phyloP scores from a whole-genome alignment of 176 grass and related monocot species.

The Triticum turgidum region DNA sequence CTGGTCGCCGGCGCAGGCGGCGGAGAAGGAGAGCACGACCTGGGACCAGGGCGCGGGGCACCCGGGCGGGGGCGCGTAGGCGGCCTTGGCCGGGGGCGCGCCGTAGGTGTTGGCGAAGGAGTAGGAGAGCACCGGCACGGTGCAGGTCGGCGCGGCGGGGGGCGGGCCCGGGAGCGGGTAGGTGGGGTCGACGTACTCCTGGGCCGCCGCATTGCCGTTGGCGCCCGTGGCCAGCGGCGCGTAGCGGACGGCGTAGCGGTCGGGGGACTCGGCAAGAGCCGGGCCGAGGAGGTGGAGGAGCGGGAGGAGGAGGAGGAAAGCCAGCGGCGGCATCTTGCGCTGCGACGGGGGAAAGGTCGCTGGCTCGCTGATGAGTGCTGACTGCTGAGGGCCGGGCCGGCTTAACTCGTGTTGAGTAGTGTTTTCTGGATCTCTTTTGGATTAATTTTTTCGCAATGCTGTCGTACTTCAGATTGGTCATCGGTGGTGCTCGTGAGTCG shows the following conservation, averaged over 20 bases:
- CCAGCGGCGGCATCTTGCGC: neutral
- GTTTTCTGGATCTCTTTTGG: neutral
- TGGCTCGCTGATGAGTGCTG: neutral
- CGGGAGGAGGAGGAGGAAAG: constrained; percentile 7
- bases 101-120: constrained; percentile 87
- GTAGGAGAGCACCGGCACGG: constrained; percentile 56
- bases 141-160: constrained; percentile 36
- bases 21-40: constrained; percentile 73
- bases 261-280: constrained; percentile 2
- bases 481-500: neutral
- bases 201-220: neutral
- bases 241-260: constrained; percentile 11
- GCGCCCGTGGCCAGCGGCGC: neutral
- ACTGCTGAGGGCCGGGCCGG: no score
- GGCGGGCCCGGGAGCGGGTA: constrained; percentile 36
- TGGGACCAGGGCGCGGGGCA: constrained; percentile 69
- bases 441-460: neutral
- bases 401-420: neutral
- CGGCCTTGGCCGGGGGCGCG: constrained; percentile 37
- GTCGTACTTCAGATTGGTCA: neutral
- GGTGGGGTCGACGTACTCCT: constrained; percentile 74
- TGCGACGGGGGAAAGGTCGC: neutral
- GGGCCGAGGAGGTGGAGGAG: constrained; percentile 9
- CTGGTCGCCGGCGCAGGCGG: constrained; percentile 66
- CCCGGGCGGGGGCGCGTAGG: constrained; percentile 50